These are phyloP conservation scores for Trametes sanguinea DNA, from an alignment of 768 basidiomycete species.

Conservation along the genomic window DNA sequence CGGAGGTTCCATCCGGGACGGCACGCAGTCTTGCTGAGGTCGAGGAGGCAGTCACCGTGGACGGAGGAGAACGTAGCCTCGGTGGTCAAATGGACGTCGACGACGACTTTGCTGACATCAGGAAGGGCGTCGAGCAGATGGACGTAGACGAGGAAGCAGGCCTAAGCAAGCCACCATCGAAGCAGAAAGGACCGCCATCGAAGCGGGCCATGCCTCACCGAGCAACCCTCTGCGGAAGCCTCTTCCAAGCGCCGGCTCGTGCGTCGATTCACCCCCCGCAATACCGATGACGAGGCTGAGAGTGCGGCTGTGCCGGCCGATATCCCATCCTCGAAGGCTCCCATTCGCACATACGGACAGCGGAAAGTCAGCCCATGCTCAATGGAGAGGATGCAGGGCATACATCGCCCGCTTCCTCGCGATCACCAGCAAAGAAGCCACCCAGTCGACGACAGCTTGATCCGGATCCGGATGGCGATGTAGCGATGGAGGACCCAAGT, in stretches of 20 bases:
- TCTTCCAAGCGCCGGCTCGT: slow-evolving; percentile 13
- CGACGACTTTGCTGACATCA: slow-evolving; percentile 15
- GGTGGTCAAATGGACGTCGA: slow-evolving; percentile 19
- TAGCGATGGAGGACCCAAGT: not conserved
- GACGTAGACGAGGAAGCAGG: slow-evolving; percentile 27
- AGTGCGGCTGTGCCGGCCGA: not conserved
- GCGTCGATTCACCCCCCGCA: slow-evolving; percentile 9
- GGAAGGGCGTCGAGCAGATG: slow-evolving; percentile 18
- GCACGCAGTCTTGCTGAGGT: slow-evolving; percentile 31
- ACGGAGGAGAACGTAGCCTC: slow-evolving; percentile 21
- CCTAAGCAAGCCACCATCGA: slow-evolving; percentile 3
- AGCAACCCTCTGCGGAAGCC: not conserved
- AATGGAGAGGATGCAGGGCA: not conserved
- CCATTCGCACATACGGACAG: slow-evolving; percentile 10
- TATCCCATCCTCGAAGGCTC: not conserved
- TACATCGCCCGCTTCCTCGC: not conserved
- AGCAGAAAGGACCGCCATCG: slow-evolving; percentile 7
- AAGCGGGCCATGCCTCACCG: slow-evolving; percentile 3
- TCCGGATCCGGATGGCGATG: not conserved
- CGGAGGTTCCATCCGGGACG: slow-evolving; percentile 20
- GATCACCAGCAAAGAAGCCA: slow-evolving; percentile 10
- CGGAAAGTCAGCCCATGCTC: not conserved
- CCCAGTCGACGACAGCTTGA: not conserved
- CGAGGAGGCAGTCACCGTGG: slow-evolving; percentile 27
- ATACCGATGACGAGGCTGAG: slow-evolving; percentile 17